Percentiles rank a stretch among this genome's conserved stretches.
phyloP scores from a whole-genome alignment of 805 yeast species.

The Teunomyces cretensis region DNA sequence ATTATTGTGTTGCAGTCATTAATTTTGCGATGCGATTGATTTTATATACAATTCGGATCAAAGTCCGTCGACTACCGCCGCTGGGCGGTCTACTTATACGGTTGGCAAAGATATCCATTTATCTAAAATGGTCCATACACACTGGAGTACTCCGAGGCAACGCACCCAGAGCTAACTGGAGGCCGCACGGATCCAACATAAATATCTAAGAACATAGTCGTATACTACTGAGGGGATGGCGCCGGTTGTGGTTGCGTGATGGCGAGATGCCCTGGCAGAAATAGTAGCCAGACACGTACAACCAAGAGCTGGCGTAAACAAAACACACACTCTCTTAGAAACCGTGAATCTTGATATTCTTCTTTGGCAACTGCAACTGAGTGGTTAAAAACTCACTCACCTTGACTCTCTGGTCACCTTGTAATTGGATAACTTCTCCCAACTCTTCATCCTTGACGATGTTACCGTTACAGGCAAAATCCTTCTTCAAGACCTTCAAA shows the following conservation, averaged over 20 bases:
- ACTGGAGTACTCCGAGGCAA: background rate
- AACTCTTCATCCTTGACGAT: conserved; percentile 93
- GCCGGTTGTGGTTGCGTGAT: too few relatives aligned
- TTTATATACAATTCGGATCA: background rate
- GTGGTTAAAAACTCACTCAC: conserved; percentile 88
- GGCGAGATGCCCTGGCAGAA: too few relatives aligned
- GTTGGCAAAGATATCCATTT: background rate
- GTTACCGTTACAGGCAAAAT: conserved; percentile 98
- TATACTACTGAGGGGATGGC: background rate
- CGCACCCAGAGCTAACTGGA: background rate
- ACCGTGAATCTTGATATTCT: conserved; percentile 97
- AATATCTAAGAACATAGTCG: background rate
- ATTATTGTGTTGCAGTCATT: conserved; percentile 13
- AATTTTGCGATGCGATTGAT: conserved; percentile 1
- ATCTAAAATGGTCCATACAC: conserved; percentile 6
- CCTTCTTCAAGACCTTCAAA: conserved; percentile 91
- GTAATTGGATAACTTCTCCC: conserved; percentile 96
- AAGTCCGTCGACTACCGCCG: too few relatives aligned
- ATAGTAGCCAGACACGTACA: too few relatives aligned
- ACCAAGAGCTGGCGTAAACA: background rate
- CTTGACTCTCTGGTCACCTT: conserved; percentile 98
- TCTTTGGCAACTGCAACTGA: conserved; percentile 87
- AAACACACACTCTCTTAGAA: conserved; percentile 49
- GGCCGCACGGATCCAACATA: background rate
- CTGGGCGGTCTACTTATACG: too few relatives aligned